Conservation (phyloP, 2,329 filamentous ascomycete species). For the Dryadomyces sulphureus region DNA sequence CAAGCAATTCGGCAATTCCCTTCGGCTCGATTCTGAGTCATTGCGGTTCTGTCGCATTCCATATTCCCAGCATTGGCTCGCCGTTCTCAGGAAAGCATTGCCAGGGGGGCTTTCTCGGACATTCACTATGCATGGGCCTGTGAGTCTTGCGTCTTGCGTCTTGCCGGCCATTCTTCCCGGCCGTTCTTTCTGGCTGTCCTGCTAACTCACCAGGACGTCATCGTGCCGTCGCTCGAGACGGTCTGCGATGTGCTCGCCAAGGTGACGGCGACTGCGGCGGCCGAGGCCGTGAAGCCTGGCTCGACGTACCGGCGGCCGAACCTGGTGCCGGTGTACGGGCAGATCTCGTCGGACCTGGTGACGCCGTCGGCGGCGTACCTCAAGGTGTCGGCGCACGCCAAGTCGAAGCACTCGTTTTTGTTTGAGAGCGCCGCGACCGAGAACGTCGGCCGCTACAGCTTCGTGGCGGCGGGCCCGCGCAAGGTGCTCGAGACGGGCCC, state of each 20-base stretch:
- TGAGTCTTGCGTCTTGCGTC: too few relatives aligned
- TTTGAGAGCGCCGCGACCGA: conserved; percentile 90
- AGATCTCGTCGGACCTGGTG: conserved; percentile 58
- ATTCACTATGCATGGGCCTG: conserved; percentile 8
- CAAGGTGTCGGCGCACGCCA: conserved; percentile 65
- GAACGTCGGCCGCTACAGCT: conserved; percentile 88
- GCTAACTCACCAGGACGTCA: conserved; percentile 9
- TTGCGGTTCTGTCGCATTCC: background rate
- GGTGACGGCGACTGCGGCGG: conserved; percentile 4
- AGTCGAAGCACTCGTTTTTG: conserved; percentile 62
- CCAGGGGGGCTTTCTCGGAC: too few relatives aligned
- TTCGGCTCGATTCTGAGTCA: background rate
- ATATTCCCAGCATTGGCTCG: background rate
- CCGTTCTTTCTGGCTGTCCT: background rate
- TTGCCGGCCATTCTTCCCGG: too few relatives aligned
- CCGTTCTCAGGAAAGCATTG: background rate
- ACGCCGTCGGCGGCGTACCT: conserved; percentile 93
- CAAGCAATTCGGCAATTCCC: background rate
- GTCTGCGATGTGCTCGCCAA: conserved; percentile 10
- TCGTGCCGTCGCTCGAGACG: conserved; percentile 14
- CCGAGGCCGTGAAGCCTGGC: conserved; percentile 5
- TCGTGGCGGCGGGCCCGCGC: conserved; percentile 57
- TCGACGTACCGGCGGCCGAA: conserved; percentile 9
- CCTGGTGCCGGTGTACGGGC: conserved; percentile 13
- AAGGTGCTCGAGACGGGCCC: conserved; percentile 80